Base-by-base conservation (phyloP, 352 stramenopile genomes). In the Phytophthora macrochlamydospora region DNA sequence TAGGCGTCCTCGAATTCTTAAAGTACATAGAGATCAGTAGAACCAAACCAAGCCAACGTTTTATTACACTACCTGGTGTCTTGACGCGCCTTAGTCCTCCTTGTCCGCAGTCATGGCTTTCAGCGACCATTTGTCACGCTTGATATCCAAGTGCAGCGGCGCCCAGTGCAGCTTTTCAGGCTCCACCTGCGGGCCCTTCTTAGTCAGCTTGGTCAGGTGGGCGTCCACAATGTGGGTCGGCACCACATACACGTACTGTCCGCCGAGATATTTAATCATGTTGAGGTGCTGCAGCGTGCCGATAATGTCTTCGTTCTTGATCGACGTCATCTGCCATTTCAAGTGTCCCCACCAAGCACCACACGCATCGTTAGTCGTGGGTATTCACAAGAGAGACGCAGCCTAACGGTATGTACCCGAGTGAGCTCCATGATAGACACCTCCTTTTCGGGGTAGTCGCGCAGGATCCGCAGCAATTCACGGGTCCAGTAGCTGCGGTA, bases 401-500 rank as follows among this genome's bases (percentile, higher is more conserved):
- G 31, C 35, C 11, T 91, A 51, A 38, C 5, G 7, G 45, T 42
- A 79, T 86, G 8, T 89, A 91, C 70, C 51, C 82, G 75, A 4
- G 94, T 99, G 58, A 99, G 97, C 48, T 99, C 94, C 77, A 98
- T 97, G 65, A 99, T 97, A 12, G 92, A 97, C 32, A 97, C 79
- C 63, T 92, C 85, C 18, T 87, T 83, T 59, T 92, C 79, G 1
- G 83, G 87, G 45, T 90, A 86, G 29, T 95, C 79, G 9, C 80
- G 72, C 24, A 99, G 83, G 28, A 98, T 89, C 31, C 89, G 85
- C 42, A 99, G 79, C 42, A 99, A 77, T 48, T 99, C 91, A 68
- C 97, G 93, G 9, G 93, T 99, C 98, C 98, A 99, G 83, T 99
- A 99, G 71, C 88, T 98, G 14, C 98, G 89, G 83, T 99, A 99